Conservation (phyloP, 495 filamentous ascomycete genomes). For the Xylaria venustula region DNA sequence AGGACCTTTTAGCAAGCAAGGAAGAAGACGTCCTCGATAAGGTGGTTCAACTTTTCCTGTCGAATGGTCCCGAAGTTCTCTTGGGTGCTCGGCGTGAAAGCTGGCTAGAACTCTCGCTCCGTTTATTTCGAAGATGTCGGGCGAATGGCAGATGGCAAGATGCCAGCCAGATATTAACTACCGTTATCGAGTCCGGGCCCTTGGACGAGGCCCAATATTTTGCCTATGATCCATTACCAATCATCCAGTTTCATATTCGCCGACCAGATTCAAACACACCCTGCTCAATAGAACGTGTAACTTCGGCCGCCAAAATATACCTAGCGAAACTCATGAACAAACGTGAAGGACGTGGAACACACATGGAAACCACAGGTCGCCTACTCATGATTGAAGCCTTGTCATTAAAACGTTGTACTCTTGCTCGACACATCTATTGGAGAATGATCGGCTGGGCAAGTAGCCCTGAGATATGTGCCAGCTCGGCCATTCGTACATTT, state of each 20-base stretch:
- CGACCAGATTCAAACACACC: conserved; percentile 7
- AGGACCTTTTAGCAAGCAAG: conserved; percentile 8
- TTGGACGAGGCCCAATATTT: conserved; percentile 36
- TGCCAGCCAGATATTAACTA: conserved; percentile 30
- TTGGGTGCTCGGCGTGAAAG: conserved; percentile 18
- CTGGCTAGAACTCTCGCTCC: conserved; percentile 35
- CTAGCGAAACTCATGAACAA: conserved; percentile 31
- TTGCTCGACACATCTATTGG: conserved; percentile 28
- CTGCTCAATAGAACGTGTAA: conserved; percentile 12
- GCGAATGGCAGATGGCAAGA: conserved; percentile 26
- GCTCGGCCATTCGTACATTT: conserved; percentile 30
- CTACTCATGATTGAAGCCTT: conserved; percentile 31
- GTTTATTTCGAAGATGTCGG: conserved; percentile 37
- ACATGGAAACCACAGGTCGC: conserved; percentile 28
- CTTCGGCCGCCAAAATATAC: conserved; percentile 33
- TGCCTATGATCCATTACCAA: conserved; percentile 27
- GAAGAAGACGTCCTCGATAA: conserved; percentile 17
- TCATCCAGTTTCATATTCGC: conserved; percentile 33
- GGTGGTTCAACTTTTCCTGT: conserved; percentile 24
- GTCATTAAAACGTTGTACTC: conserved; percentile 14
- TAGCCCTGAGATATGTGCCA: conserved; percentile 15
- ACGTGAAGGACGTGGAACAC: conserved; percentile 4
- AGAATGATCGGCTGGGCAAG: conserved; percentile 20
- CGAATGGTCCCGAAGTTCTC: conserved; percentile 14
- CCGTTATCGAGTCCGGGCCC: conserved; percentile 23